phyloP scores from a whole-genome alignment of 2,329 filamentous ascomycete genomes.

The Sporothrix schenckii region DNA sequence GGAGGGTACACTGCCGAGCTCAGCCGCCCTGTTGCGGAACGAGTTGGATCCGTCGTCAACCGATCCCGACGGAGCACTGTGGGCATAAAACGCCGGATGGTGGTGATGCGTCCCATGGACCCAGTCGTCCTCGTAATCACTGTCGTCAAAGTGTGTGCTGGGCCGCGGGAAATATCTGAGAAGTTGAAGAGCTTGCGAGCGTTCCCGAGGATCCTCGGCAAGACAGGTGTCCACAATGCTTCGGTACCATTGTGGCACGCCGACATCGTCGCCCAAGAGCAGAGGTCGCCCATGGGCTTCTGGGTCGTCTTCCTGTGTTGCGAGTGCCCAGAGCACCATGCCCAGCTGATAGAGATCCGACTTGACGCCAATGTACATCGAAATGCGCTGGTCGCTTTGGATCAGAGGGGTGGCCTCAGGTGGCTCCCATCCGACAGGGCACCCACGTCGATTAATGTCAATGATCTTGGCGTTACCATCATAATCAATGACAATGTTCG shows the following conservation, averaged over 20 bases:
- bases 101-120: constrained; percentile 26
- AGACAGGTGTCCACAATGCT: constrained; percentile 76
- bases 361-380: constrained; percentile 98
- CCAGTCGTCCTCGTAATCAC: constrained; percentile 40
- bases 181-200: constrained; percentile 73
- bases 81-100: constrained; percentile 35
- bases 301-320: constrained; percentile 85
- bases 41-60: constrained; percentile 47
- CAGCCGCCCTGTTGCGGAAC: constrained; percentile 19
- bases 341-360: constrained; percentile 94
- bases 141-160: constrained; percentile 37
- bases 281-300: constrained; percentile 76
- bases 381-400: constrained; percentile 83
- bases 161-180: constrained; percentile 66
- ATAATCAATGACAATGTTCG: constrained; percentile 91
- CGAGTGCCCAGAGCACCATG: constrained; percentile 95
- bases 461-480: constrained; percentile 91
- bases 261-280: constrained; percentile 57
- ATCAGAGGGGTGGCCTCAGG: constrained; percentile 87
- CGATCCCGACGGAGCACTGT: constrained; percentile 44
- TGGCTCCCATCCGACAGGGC: constrained; percentile 95
- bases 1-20: background rate
- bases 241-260: constrained; percentile 79
- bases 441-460: constrained; percentile 96
- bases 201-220: constrained; percentile 69